Evolutionary conservation across 1,284 basidiomycete species (phyloP).

Genomic region (Dichomitus squalens): DNA sequence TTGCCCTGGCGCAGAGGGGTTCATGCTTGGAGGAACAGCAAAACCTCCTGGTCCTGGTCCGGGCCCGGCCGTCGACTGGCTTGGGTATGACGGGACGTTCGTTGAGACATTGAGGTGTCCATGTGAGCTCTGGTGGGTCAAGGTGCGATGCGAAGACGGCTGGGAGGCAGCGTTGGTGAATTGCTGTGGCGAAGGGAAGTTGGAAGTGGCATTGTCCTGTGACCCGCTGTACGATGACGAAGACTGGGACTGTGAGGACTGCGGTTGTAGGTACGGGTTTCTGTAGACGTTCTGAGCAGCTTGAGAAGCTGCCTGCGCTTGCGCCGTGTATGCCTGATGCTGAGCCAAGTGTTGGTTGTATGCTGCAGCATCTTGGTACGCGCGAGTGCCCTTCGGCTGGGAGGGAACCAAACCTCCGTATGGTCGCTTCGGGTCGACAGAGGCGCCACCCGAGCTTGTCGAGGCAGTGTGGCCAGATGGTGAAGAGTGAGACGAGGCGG

Average conservation of each 20-base stretch:
- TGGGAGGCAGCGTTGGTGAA: constrained; percentile 28
- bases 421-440: constrained; percentile 79
- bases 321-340: constrained; percentile 92
- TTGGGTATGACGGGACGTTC: constrained; percentile 44
- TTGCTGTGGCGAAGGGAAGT: constrained; percentile 37
- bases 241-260: constrained; percentile 35
- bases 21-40: constrained; percentile 39
- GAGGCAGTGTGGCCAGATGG: constrained; percentile 17
- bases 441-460: constrained; percentile 3
- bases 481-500: constrained; percentile 28
- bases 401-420: constrained; percentile 92
- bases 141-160: constrained; percentile 30
- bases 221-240: constrained; percentile 25
- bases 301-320: constrained; percentile 70
- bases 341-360: constrained; percentile 95
- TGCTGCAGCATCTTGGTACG: constrained; percentile 90
- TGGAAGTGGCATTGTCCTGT: constrained; percentile 30
- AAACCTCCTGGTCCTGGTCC: constrained; percentile 22
- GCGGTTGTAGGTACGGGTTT: constrained; percentile 70
- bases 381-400: constrained; percentile 77
- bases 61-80: constrained; percentile 35
- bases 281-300: constrained; percentile 67
- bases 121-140: constrained; percentile 52
- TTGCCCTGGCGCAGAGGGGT: constrained; percentile 58
- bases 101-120: constrained; percentile 46